Evolutionary conservation across 176 grass and related monocot genomes (phyloP).

Genomic region (Tillandsia fasciculata): DNA sequence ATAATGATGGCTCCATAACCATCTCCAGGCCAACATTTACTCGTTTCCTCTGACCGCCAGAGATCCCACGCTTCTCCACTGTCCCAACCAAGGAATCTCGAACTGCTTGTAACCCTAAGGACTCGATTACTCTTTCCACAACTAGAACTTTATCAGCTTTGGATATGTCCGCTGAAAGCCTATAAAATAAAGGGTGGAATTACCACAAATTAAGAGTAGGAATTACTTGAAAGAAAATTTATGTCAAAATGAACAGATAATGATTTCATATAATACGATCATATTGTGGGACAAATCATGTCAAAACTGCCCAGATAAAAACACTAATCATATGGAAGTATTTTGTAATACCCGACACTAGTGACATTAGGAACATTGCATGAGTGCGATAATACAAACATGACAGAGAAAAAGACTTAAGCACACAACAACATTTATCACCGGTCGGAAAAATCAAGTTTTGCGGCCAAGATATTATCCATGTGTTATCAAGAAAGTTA

Average conservation of each 20-base stretch:
- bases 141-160: conserved; percentile 91
- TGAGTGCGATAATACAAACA: no score
- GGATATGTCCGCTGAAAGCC: conserved; percentile 65
- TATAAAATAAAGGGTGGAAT: conserved; percentile 15
- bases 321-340: neutral
- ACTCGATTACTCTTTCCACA: conserved; percentile 83
- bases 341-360: neutral
- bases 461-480: no score
- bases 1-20: conserved; percentile 85
- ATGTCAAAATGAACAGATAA: no score
- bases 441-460: no score
- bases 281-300: no score
- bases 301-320: neutral
- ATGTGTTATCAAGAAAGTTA: no score
- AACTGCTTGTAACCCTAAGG: conserved; percentile 64
- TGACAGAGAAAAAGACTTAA: no score
- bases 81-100: conserved; percentile 86
- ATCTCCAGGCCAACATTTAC: conserved; percentile 93
- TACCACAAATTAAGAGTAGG: neutral
- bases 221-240: neutral
- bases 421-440: no score
- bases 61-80: conserved; percentile 82
- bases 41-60: conserved; percentile 81
- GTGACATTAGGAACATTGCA: neutral
- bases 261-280: no score